Evolutionary conservation across 257 asterid genomes (phyloP), one percentile per base, ranked within the genome.

Genomic region (Thymus mandschuricus): DNA sequence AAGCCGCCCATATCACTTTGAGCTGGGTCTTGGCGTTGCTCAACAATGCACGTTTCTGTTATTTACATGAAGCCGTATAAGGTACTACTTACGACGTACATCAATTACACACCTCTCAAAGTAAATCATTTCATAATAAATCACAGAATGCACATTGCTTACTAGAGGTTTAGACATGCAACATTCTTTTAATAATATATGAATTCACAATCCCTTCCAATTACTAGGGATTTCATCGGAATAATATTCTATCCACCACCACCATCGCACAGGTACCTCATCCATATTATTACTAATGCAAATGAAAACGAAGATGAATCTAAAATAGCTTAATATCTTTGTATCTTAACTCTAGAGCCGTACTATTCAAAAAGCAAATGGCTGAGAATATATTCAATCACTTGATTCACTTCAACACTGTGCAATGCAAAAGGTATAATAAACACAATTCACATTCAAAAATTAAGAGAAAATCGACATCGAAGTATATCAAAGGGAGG

Each of bases 1-100:
- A 95, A 81, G 75, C 70, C 78, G 58, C 85, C 77, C 30, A 63
- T 52, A 35, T 31, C 72, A 74, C 48, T 72, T 76, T 80, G 66
- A 21, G 74, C 69, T 28, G 86, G 64, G 73, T 41, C 75, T 66
- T 64, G 89, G 55, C 59, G 62, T 75, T 81, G 81, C 78, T 91
- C 97, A 76, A 86, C 72, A 77, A 94, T 75, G 82, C 82, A 77
- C 27, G 78, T 81, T 75, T 88, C 99, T 86, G 86, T 76, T 43
- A 61, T 50, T 70, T 4, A 29, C 35, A 45, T 50, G 34, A 65
- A 64, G 45, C 38, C 7, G 15, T 10, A 51, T 54, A 57, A 28
- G 60, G 21, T 62, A 44, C n/a, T 29, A n/a, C n/a, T n/a, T 1
- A 30, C 60, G 33, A 58, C 12, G 43, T 65, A 60, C 40, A 68